Percentiles rank a stretch among this genome's conserved stretches.
Conservation (phyloP, 495 filamentous ascomycete genomes). For the Daldinia loculata region DNA sequence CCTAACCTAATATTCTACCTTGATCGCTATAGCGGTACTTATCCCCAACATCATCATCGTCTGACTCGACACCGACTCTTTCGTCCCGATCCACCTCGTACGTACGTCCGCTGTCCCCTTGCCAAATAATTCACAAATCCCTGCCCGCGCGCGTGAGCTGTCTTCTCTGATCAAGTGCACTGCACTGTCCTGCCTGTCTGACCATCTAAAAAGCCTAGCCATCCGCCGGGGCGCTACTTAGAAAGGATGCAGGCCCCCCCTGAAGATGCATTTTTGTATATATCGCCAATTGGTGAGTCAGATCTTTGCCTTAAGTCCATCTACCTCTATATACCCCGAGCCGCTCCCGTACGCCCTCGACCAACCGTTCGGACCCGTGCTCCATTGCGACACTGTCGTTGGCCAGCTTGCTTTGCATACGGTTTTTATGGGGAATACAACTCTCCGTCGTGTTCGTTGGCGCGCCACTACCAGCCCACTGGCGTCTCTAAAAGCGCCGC, state of each 20-base stretch:
- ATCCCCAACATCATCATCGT: conserved; percentile 18
- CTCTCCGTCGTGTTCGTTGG: conserved; percentile 34
- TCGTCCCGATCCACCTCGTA: conserved; percentile 31
- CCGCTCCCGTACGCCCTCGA: conserved; percentile 34
- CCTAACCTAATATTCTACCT: too few relatives aligned
- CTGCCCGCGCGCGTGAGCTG: conserved; percentile 29
- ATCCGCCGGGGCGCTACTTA: conserved; percentile 22
- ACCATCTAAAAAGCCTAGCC: conserved; percentile 31
- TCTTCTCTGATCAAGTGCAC: conserved; percentile 21
- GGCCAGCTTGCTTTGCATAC: conserved; percentile 46
- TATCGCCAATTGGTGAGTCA: conserved; percentile 62
- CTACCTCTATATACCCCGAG: conserved; percentile 33
- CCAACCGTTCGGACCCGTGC: conserved; percentile 60
- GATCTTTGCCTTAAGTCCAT: conserved; percentile 36
- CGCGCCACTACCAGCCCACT: conserved; percentile 41
- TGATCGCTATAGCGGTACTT: background rate
- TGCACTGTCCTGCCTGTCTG: conserved; percentile 18
- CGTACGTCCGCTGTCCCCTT: conserved; percentile 21
- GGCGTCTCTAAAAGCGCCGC: conserved; percentile 35
- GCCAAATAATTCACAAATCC: conserved; percentile 9
- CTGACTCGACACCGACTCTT: conserved; percentile 42
- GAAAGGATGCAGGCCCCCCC: conserved; percentile 54
- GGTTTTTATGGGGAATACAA: conserved; percentile 41
- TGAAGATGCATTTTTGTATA: conserved; percentile 56
- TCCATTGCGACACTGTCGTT: conserved; percentile 49